Percentiles rank a stretch among this genome's conserved stretches.
These are phyloP conservation scores for Tephrocybe rancida DNA, from an alignment of 768 basidiomycete genomes.

Conservation along the genomic window DNA sequence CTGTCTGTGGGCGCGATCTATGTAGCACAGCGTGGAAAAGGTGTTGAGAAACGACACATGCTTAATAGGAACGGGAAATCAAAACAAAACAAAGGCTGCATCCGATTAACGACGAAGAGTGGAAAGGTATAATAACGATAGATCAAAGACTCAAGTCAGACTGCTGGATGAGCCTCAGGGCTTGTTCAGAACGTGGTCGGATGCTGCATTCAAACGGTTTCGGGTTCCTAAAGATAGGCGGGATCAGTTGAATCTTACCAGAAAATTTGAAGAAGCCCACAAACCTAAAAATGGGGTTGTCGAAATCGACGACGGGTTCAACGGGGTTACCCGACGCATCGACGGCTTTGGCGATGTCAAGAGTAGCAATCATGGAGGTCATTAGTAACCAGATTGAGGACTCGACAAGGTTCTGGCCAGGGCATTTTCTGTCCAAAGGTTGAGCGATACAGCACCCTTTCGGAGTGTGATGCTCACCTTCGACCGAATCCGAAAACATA, in stretches of 20 bases:
- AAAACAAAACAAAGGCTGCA: not conserved
- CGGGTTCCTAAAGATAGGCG: slow-evolving; percentile 38
- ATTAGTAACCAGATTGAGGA: slow-evolving; percentile 63
- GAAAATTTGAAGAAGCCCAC: slow-evolving; percentile 15
- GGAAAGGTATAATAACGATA: slow-evolving; percentile 2
- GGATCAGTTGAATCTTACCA: slow-evolving; percentile 1
- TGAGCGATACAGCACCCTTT: not conserved
- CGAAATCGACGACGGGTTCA: slow-evolving; percentile 54
- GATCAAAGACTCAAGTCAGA: slow-evolving; percentile 21
- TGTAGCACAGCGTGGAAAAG: too few relatives aligned
- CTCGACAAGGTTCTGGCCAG: slow-evolving; percentile 65
- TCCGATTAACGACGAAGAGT: not conserved
- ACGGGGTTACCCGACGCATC: slow-evolving; percentile 48
- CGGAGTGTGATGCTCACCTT: slow-evolving; percentile 26
- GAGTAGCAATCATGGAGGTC: slow-evolving; percentile 55
- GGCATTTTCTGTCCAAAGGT: slow-evolving; percentile 50
- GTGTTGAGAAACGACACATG: too few relatives aligned
- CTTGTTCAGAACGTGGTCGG: slow-evolving; percentile 49
- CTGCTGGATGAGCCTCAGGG: slow-evolving; percentile 40
- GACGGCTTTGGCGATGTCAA: slow-evolving; percentile 53
- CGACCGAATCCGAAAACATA: slow-evolving; percentile 45
- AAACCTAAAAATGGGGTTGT: slow-evolving; percentile 67
- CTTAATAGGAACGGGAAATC: too few relatives aligned
- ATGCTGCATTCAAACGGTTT: slow-evolving; percentile 51
- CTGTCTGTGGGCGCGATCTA: too few relatives aligned